These are phyloP conservation scores for Botrytis deweyae DNA, from an alignment of 2,329 filamentous ascomycete genomes.

Conservation along the genomic window DNA sequence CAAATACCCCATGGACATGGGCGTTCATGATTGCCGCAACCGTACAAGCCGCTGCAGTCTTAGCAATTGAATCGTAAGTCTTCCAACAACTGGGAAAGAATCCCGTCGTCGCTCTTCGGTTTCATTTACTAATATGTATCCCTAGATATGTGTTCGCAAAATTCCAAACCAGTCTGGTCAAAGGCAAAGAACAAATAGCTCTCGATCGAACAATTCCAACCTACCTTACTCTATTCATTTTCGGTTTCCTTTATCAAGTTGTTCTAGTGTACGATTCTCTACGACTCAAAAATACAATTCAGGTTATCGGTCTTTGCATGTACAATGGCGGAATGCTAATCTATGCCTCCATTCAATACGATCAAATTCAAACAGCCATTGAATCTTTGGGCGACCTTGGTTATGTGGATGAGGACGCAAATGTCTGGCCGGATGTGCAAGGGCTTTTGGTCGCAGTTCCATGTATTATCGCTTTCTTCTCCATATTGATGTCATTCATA, in stretches of 20 bases:
- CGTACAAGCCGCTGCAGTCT: slow-evolving; percentile 74
- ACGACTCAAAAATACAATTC: slow-evolving; percentile 95
- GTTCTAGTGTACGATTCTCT: slow-evolving; percentile 91
- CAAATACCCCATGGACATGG: slow-evolving; percentile 86
- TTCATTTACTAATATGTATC: slow-evolving; percentile 19
- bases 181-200: slow-evolving; percentile 51
- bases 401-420: slow-evolving; percentile 35
- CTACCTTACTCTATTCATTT: slow-evolving; percentile 94
- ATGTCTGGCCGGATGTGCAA: slow-evolving; percentile 68
- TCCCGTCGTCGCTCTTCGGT: slow-evolving; percentile 11
- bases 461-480: slow-evolving; percentile 74
- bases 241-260: slow-evolving; percentile 91
- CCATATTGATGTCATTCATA: slow-evolving; percentile 69
- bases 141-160: slow-evolving; percentile 79
- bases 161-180: slow-evolving; percentile 66
- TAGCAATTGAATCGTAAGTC: slow-evolving; percentile 85
- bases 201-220: slow-evolving; percentile 79
- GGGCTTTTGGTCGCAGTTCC: slow-evolving; percentile 85
- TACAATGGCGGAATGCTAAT: slow-evolving; percentile 90
- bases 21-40: slow-evolving; percentile 73
- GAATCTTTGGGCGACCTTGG: slow-evolving; percentile 51
- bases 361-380: slow-evolving; percentile 81
- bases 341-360: slow-evolving; percentile 89
- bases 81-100: background rate
- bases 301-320: slow-evolving; percentile 90